These are phyloP conservation scores for Ophiobolus disseminans DNA, from an alignment of 2,329 filamentous ascomycete genomes.

Conservation along the genomic window DNA sequence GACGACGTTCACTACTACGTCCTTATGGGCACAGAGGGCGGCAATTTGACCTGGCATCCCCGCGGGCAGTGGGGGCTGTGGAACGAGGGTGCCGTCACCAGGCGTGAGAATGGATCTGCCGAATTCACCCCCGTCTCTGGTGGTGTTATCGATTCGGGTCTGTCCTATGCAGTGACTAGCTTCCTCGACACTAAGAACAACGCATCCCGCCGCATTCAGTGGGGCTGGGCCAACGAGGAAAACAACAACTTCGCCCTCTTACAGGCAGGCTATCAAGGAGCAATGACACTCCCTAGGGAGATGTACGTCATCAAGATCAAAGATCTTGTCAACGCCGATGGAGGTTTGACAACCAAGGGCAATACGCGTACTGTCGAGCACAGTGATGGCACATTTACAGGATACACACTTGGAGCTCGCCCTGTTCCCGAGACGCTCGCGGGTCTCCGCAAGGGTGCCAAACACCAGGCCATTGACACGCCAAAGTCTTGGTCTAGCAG, in stretches of 20 bases:
- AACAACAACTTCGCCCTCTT: slow-evolving; percentile 50
- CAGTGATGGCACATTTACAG: slow-evolving; percentile 50
- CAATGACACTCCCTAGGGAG: slow-evolving; percentile 54
- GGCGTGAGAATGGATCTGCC: slow-evolving; percentile 54
- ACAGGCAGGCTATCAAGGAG: slow-evolving; percentile 56
- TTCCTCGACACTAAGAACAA: slow-evolving; percentile 59
- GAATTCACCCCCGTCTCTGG: slow-evolving; percentile 55
- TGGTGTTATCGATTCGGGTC: slow-evolving; percentile 54
- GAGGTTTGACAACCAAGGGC: slow-evolving; percentile 42
- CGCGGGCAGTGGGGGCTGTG: slow-evolving; percentile 54
- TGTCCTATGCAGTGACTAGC: slow-evolving; percentile 55
- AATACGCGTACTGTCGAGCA: slow-evolving; percentile 46
- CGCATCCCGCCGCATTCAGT: slow-evolving; percentile 52
- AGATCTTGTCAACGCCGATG: slow-evolving; percentile 47
- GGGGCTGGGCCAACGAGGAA: slow-evolving; percentile 57
- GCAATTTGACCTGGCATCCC: slow-evolving; percentile 52
- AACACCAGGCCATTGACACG: slow-evolving; percentile 30
- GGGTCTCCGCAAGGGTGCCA: slow-evolving; percentile 43
- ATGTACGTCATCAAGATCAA: slow-evolving; percentile 55
- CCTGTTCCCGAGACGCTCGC: slow-evolving; percentile 55
- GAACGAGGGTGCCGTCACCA: slow-evolving; percentile 53
- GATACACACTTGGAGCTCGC: slow-evolving; percentile 54
- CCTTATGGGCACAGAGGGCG: slow-evolving; percentile 54
- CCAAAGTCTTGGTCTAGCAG: slow-evolving; percentile 24
- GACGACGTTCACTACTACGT: slow-evolving; percentile 55